These are phyloP conservation scores for Pseudogymnoascus sp. DNA, from an alignment of 2,329 filamentous ascomycete species.

Conservation along the genomic window DNA sequence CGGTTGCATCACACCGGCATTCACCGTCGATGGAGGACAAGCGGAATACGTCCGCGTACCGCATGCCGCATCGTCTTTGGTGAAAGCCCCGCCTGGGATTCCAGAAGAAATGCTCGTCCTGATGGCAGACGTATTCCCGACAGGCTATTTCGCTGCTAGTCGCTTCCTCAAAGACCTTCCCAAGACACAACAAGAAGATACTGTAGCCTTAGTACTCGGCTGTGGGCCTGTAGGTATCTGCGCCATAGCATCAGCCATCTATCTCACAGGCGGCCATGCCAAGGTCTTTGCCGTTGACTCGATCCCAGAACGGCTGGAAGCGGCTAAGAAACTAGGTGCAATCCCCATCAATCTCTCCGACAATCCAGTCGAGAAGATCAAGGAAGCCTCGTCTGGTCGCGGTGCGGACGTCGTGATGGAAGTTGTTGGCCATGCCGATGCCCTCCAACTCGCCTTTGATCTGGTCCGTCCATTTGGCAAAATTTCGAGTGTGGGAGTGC, in stretches of 20 bases:
- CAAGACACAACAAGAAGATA: neutral
- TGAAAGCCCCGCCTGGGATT: conserved; percentile 18
- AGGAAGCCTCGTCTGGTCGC: conserved; percentile 36
- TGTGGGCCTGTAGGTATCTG: conserved; percentile 9
- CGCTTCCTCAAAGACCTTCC: conserved; percentile 22
- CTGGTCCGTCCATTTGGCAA: conserved; percentile 60
- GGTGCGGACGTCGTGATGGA: conserved; percentile 50
- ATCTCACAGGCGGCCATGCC: no score
- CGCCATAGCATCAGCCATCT: neutral
- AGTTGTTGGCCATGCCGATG: conserved; percentile 54
- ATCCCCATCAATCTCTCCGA: conserved; percentile 29
- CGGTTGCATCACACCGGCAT: conserved; percentile 30
- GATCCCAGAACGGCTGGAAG: conserved; percentile 22
- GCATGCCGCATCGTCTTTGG: neutral
- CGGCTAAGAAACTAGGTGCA: conserved; percentile 27
- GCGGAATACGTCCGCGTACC: conserved; percentile 1
- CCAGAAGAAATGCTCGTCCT: conserved; percentile 27
- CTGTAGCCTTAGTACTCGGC: neutral
- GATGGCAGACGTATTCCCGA: conserved; percentile 26
- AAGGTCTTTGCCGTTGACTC: conserved; percentile 28
- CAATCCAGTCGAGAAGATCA: conserved; percentile 29
- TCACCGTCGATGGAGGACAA: neutral
- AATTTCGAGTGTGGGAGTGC: conserved; percentile 58
- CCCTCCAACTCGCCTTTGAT: conserved; percentile 60
- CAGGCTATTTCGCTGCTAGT: conserved; percentile 15